These are phyloP conservation scores for Colletotrichum tropicicola DNA, from an alignment of 2,329 filamentous ascomycete genomes.

Conservation along the genomic window DNA sequence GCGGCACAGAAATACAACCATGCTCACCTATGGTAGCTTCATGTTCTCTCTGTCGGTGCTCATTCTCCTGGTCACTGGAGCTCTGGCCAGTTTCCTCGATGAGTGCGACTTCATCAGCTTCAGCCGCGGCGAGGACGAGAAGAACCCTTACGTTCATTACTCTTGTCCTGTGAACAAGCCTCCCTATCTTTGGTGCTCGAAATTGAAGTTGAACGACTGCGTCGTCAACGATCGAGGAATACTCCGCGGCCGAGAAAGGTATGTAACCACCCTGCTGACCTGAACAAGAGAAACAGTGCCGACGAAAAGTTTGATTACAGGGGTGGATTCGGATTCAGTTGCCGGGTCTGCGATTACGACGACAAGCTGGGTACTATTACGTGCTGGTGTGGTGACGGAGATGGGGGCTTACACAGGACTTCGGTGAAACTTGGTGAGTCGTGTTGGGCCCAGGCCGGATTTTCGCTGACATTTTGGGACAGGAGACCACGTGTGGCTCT, in stretches of 20 bases:
- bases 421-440: not conserved
- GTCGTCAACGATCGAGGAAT: not conserved
- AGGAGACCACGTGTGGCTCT: not conserved
- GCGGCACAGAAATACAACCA: too few species aligned
- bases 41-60: too few species aligned
- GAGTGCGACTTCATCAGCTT: not conserved
- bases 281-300: not conserved
- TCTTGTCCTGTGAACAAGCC: not conserved
- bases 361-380: not conserved
- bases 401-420: not conserved
- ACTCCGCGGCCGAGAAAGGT: not conserved
- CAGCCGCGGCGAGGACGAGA: not conserved
- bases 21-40: too few species aligned
- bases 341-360: not conserved
- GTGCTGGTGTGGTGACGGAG: not conserved
- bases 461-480: not conserved
- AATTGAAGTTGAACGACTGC: not conserved
- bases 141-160: not conserved
- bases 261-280: accelerated
- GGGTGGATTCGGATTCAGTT: not conserved
- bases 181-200: conserved; percentile 1
- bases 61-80: too few species aligned
- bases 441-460: not conserved
- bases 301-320: not conserved
- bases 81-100: not conserved